A percentile compares a stretch with the other conserved stretches of the same genome.
Evolutionary conservation across 768 basidiomycete genomes (phyloP).

Genomic region (Lactifluus piperatus): DNA sequence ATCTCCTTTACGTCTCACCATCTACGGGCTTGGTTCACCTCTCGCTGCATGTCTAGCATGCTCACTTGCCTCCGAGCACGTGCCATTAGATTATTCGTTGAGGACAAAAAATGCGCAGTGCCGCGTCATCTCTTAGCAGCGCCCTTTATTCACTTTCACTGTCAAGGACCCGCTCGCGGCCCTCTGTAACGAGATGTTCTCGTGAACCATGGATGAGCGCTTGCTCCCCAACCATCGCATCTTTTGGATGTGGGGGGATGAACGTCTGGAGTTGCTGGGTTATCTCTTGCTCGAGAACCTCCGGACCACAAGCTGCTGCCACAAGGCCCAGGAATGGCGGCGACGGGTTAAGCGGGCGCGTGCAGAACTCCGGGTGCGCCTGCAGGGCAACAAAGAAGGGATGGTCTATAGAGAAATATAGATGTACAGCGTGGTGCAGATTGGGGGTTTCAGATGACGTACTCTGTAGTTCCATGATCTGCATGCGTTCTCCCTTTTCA

Average conservation of each 20-base stretch:
- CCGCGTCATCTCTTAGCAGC: background rate
- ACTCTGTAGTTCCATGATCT: slow-evolving; percentile 84
- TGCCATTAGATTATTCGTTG: background rate
- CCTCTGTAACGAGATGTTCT: slow-evolving; percentile 14
- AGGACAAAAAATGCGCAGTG: background rate
- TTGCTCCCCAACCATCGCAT: slow-evolving; percentile 65
- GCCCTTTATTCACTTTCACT: background rate
- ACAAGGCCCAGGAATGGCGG: slow-evolving; percentile 96
- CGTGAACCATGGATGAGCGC: slow-evolving; percentile 34
- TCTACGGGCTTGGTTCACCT: background rate
- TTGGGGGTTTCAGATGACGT: slow-evolving; percentile 24
- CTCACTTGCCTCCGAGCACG: background rate
- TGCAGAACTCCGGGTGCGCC: slow-evolving; percentile 98
- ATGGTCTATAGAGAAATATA: slow-evolving; percentile 50
- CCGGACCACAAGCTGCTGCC: slow-evolving; percentile 55
- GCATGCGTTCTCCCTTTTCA: slow-evolving; percentile 96
- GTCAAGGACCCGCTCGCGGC: slow-evolving; percentile 16
- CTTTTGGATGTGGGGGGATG: slow-evolving; percentile 67
- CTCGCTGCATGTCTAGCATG: background rate
- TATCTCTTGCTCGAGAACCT: slow-evolving; percentile 64
- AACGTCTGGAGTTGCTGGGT: slow-evolving; percentile 51
- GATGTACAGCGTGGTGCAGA: background rate
- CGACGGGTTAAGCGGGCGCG: slow-evolving; percentile 93
- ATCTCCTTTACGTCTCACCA: background rate
- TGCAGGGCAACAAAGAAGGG: slow-evolving; percentile 92